Conservation (phyloP, 768 basidiomycete genomes). For the Pholiota molesta region DNA sequence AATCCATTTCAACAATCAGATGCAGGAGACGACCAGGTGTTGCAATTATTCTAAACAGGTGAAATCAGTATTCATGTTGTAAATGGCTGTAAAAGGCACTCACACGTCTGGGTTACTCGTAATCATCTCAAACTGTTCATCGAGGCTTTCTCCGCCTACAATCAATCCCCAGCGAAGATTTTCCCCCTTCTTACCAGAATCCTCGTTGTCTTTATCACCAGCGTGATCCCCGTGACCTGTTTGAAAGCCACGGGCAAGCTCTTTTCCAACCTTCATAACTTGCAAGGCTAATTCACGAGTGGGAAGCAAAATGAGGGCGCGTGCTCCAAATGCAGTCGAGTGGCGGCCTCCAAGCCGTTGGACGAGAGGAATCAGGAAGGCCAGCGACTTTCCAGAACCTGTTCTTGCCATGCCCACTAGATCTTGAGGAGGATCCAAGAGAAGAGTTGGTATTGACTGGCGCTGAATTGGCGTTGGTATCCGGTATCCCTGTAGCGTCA, state of each 20-base stretch:
- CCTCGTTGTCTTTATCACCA: conserved; percentile 68
- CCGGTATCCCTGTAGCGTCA: conserved; percentile 91
- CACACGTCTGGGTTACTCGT: conserved; percentile 94
- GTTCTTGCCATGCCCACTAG: conserved; percentile 99
- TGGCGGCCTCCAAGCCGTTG: conserved; percentile 86
- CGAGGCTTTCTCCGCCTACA: conserved; percentile 94
- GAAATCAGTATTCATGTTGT: conserved; percentile 8
- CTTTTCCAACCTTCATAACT: conserved; percentile 92
- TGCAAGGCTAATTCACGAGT: conserved; percentile 95
- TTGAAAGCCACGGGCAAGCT: conserved; percentile 84
- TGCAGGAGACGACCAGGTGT: conserved; percentile 98
- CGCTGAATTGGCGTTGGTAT: conserved; percentile 97
- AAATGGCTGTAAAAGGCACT: conserved; percentile 35
- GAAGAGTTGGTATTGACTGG: conserved; percentile 81
- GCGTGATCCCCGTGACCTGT: conserved; percentile 65
- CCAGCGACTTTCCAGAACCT: conserved; percentile 96
- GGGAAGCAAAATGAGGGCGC: conserved; percentile 88
- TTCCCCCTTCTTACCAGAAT: conserved; percentile 54
- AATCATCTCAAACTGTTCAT: conserved; percentile 96
- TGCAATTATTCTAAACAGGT: conserved; percentile 78
- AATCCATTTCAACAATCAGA: conserved; percentile 93
- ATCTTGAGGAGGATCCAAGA: conserved; percentile 84
- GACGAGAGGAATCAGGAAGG: conserved; percentile 91
- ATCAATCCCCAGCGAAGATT: conserved; percentile 88
- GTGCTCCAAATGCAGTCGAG: conserved; percentile 76